A percentile compares a stretch with the other conserved stretches of the same genome.
Conservation (phyloP, 2,329 filamentous ascomycete genomes). For the Fusarium sterilihyphosum region DNA sequence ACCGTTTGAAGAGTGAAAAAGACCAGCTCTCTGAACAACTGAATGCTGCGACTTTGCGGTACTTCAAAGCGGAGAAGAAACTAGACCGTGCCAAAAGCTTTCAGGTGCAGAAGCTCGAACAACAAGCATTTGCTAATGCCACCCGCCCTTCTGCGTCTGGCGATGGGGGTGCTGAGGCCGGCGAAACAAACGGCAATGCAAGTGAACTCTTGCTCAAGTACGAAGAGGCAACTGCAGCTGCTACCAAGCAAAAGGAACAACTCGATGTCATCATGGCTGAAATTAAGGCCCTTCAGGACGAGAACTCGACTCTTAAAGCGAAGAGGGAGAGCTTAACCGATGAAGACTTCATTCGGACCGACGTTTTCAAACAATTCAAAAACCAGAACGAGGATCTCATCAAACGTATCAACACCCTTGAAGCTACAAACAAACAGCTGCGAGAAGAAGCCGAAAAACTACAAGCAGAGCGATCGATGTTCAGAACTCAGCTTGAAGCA, state of each 20-base stretch:
- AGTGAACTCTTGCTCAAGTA: conserved; percentile 79
- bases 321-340: conserved; percentile 80
- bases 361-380: conserved; percentile 92
- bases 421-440: conserved; percentile 86
- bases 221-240: conserved; percentile 79
- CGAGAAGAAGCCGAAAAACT: conserved; percentile 86
- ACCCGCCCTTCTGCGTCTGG: conserved; percentile 56
- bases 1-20: conserved; percentile 80
- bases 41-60: conserved; percentile 87
- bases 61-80: conserved; percentile 95
- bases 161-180: conserved; percentile 60
- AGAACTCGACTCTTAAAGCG: conserved; percentile 78
- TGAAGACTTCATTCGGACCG: conserved; percentile 92
- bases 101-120: conserved; percentile 91
- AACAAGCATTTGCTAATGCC: conserved; percentile 81
- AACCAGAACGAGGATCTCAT: conserved; percentile 92
- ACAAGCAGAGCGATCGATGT: conserved; percentile 84
- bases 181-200: conserved; percentile 64
- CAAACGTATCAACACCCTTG: conserved; percentile 88
- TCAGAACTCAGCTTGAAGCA: conserved; percentile 81
- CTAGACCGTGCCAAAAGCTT: conserved; percentile 88
- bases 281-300: conserved; percentile 77
- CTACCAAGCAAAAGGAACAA: conserved; percentile 88
- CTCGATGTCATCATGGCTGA: conserved; percentile 81
- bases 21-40: conserved; percentile 86